Evolutionary conservation across 2,329 filamentous ascomycete species (phyloP), one percentile per base, ranked within the genome.

Genomic region (Diatrype stigma): DNA sequence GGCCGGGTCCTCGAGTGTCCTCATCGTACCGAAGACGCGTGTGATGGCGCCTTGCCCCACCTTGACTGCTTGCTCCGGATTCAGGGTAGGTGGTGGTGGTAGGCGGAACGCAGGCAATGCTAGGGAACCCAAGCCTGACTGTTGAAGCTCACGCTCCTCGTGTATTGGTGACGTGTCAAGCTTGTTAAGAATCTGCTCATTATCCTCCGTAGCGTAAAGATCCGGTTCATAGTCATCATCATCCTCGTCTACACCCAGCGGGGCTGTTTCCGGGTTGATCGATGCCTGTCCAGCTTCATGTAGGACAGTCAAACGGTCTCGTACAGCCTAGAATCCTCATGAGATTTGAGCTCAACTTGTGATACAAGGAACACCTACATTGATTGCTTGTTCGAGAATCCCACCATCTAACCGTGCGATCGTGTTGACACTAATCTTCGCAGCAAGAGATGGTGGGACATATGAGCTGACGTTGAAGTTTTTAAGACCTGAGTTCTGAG

Each of bases 201-300:
- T 82, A 57, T 90, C 85, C 67, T 95, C 90, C 34, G 84, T 82
- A 8, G 87, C 80, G 52, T 86, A 84, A 59, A 90, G 91, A 63
- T 95, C 89, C 0, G 93, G 92, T 62, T 96, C 93, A 63, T 96
- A 96, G 60, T 96, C 90, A 57, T 96, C 90, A 19, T 96, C 92
- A 40, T 96, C 91, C 8, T 87, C 85, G 6, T 87, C 84, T 3
- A 89, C 84, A 23, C 80, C 82, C 2, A 86, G 67, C 1, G 80
- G 80, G 14, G 80, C 75, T 2, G 82, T 85, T 49, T 82, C 79
- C 7, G 82, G 74, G 54, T 82, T 81, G 26, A 82, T 70, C 1
- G 73, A 68, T n/a, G 70, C 62, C n/a, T 73, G 73, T 4, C 72
- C 69, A 30, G 68, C 73, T 28, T 74, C 72, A 23, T 61, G 56